These are phyloP conservation scores for Alternaria panax DNA, from an alignment of 2,329 filamentous ascomycete species.

Conservation along the genomic window DNA sequence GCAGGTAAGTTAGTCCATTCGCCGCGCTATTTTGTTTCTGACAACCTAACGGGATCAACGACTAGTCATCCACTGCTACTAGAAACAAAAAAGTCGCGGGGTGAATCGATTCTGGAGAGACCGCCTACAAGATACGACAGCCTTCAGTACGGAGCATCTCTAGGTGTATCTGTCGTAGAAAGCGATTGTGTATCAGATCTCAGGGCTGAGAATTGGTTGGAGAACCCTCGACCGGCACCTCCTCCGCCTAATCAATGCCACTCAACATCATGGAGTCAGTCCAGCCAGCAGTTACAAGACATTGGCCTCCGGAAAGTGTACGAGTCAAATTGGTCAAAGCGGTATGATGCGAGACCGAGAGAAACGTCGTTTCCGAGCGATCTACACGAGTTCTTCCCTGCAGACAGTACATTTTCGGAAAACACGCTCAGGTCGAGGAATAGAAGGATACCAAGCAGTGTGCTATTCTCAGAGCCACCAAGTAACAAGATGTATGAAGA, in stretches of 20 bases:
- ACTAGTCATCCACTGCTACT: not conserved
- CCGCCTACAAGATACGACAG: not conserved
- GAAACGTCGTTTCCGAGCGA: not conserved
- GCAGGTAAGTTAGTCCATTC: not conserved
- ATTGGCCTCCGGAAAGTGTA: not conserved
- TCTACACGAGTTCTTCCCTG: not conserved
- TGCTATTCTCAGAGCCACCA: not conserved
- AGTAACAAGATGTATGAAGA: not conserved
- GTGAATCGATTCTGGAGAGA: not conserved
- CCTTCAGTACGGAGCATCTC: not conserved
- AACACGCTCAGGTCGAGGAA: not conserved
- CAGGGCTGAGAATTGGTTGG: not conserved
- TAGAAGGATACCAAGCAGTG: not conserved
- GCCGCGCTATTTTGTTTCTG: not conserved
- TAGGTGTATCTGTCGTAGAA: not conserved
- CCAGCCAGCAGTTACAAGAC: not conserved
- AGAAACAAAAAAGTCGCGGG: not conserved
- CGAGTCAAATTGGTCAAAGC: not conserved
- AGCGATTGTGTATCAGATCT: not conserved
- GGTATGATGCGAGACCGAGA: not conserved
- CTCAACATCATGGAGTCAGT: not conserved
- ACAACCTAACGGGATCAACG: not conserved
- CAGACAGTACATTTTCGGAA: not conserved
- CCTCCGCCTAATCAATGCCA: not conserved
- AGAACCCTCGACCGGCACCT: not conserved